Conservation (phyloP, 2,329 filamentous ascomycete species). For the Neurospora sp. region DNA sequence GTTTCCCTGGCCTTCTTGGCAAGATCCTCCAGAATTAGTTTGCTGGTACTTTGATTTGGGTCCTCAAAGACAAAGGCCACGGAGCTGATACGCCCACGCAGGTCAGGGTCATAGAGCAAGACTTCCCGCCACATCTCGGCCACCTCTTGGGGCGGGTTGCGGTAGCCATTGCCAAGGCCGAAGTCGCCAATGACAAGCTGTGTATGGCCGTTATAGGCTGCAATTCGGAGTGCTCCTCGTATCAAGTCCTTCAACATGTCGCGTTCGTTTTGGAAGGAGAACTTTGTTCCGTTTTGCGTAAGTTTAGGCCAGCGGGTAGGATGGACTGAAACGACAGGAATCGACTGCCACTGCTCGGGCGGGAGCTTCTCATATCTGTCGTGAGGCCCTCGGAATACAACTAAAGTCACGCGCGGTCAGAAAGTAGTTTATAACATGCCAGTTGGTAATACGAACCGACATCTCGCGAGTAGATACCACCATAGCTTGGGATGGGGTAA, state of each 20-base stretch:
- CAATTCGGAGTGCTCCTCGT: constrained; percentile 59
- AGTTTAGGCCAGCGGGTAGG: constrained; percentile 66
- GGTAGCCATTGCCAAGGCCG: constrained; percentile 51
- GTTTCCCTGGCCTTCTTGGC: constrained; percentile 36
- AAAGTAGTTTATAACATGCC: neutral
- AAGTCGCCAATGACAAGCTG: constrained; percentile 55
- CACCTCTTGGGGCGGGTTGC: constrained; percentile 55
- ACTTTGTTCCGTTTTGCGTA: constrained; percentile 53
- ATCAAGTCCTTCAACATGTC: constrained; percentile 66
- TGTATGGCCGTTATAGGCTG: constrained; percentile 47
- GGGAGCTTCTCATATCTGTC: constrained; percentile 50
- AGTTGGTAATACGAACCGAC: constrained; percentile 40
- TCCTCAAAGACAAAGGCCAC: constrained; percentile 58
- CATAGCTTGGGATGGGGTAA: constrained; percentile 62
- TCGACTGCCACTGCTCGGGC: constrained; percentile 40
- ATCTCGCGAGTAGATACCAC: constrained; percentile 58
- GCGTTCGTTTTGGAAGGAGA: constrained; percentile 61
- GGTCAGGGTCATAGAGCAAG: constrained; percentile 51
- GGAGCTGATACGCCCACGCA: constrained; percentile 50
- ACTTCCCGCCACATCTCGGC: constrained; percentile 58
- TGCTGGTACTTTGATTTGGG: constrained; percentile 39
- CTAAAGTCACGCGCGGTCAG: constrained; percentile 23
- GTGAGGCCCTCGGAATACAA: constrained; percentile 63
- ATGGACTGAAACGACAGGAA: constrained; percentile 65
- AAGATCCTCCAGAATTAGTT: constrained; percentile 44